phyloP scores from a whole-genome alignment of 2,329 filamentous ascomycete genomes.

The Paecilomyces formosus region DNA sequence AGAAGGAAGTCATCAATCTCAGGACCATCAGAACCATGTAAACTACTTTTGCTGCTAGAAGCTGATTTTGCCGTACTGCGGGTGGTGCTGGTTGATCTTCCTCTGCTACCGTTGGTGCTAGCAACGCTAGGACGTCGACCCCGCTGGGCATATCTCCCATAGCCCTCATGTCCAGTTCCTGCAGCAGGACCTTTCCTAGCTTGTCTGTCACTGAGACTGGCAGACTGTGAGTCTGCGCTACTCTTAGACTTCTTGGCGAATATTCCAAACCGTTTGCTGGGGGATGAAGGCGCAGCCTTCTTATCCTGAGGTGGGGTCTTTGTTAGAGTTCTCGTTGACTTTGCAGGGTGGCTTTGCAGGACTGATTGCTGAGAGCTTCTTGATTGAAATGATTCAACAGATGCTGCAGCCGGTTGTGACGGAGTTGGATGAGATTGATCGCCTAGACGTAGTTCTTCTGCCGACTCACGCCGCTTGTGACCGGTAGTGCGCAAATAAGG shows the following conservation, averaged over 20 bases:
- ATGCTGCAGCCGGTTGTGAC: constrained; percentile 26
- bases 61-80: constrained; percentile 26
- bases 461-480: constrained; percentile 45
- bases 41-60: constrained; percentile 34
- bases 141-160: constrained; percentile 40
- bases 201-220: constrained; percentile 52
- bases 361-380: constrained; percentile 21
- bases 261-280: constrained; percentile 64
- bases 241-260: constrained; percentile 68
- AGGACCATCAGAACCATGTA: constrained; percentile 31
- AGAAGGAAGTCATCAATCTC: constrained; percentile 43
- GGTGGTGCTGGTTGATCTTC: constrained; percentile 34
- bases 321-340: constrained; percentile 29
- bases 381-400: constrained; percentile 32
- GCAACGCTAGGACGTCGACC: constrained; percentile 37
- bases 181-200: constrained; percentile 72
- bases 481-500: constrained; percentile 38
- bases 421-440: constrained; percentile 18
- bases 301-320: constrained; percentile 20
- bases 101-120: constrained; percentile 31
- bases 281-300: constrained; percentile 19
- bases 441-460: constrained; percentile 33
- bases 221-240: constrained; percentile 40
- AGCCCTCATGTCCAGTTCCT: constrained; percentile 82
- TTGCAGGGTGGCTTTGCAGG: constrained; percentile 21